Percentiles rank a stretch among this genome's conserved stretches.
Evolutionary conservation across 1,139 yeast species (phyloP).

Genomic region (Zhuliangozyma blackwelliae): DNA sequence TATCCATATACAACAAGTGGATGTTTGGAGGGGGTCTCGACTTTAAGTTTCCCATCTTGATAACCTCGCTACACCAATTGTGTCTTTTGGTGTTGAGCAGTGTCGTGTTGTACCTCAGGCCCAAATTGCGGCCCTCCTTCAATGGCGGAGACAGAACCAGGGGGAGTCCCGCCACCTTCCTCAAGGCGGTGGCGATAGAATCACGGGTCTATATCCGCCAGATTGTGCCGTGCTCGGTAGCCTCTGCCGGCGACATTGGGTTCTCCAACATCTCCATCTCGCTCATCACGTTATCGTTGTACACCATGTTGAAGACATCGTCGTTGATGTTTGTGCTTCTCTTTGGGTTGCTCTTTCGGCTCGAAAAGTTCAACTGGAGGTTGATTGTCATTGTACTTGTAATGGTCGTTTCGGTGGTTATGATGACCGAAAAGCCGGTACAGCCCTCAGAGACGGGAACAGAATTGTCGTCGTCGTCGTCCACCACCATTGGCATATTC

Average conservation of each 20-base stretch:
- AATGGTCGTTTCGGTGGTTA: constrained; percentile 77
- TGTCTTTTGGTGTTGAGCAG: constrained; percentile 54
- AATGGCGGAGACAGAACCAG: constrained; percentile 3
- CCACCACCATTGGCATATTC: constrained; percentile 51
- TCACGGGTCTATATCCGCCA: constrained; percentile 38
- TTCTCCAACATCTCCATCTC: constrained; percentile 80
- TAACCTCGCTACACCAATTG: constrained; percentile 82
- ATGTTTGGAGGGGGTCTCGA: constrained; percentile 80
- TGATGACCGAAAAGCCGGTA: constrained; percentile 66
- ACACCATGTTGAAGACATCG: constrained; percentile 90
- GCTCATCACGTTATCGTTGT: constrained; percentile 74
- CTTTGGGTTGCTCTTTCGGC: constrained; percentile 75
- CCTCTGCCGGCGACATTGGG: constrained; percentile 93
- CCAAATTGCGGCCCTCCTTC: constrained; percentile 44
- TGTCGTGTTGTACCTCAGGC: constrained; percentile 40
- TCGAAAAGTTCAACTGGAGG: constrained; percentile 69
- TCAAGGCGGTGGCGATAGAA: constrained; percentile 14
- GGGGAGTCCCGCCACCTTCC: constrained; percentile 6
- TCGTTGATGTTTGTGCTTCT: constrained; percentile 81
- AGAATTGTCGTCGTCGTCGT: constrained; percentile 12
- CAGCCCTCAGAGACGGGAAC: constrained; percentile 7
- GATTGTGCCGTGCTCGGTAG: constrained; percentile 80
- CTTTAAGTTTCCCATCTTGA: constrained; percentile 76
- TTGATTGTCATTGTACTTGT: constrained; percentile 63
- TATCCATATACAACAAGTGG: constrained; percentile 95